Conservation (phyloP, 768 basidiomycete species). For the Podaxis carcinomalis region DNA sequence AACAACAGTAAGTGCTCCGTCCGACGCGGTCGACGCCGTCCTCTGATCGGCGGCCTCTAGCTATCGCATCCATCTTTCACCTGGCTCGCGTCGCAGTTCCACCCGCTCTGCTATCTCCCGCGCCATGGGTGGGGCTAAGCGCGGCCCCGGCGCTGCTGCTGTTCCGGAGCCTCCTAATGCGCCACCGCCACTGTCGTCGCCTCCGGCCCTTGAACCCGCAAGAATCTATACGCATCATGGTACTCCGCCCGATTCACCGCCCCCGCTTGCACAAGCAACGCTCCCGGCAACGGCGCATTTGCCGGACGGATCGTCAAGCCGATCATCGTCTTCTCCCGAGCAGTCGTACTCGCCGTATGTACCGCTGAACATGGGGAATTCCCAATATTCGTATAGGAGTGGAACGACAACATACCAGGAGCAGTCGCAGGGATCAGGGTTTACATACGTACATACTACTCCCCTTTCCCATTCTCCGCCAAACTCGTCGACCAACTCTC, state of each 20-base stretch:
- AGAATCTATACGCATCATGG: constrained; percentile 30
- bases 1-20: constrained; percentile 46
- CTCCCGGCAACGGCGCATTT: constrained; percentile 37
- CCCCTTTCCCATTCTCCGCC: constrained; percentile 24
- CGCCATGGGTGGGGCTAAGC: constrained; percentile 27
- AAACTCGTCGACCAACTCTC: constrained; percentile 16
- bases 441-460: constrained; percentile 35
- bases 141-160: constrained; percentile 6
- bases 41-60: constrained; percentile 28
- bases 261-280: constrained; percentile 48
- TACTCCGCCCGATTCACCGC: constrained; percentile 53
- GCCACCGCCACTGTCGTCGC: constrained; percentile 30
- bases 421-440: constrained; percentile 31
- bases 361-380: constrained; percentile 9
- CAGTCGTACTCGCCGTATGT: constrained; percentile 30
- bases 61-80: constrained; percentile 79
- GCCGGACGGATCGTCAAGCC: constrained; percentile 29
- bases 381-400: constrained; percentile 34
- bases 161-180: constrained; percentile 4
- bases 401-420: constrained; percentile 44
- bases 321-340: constrained; percentile 44
- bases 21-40: background rate
- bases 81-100: constrained; percentile 68
- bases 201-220: constrained; percentile 45
- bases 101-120: constrained; percentile 57